Evolutionary conservation across 495 filamentous ascomycete species (phyloP), one percentile per base, ranked within the genome.

Genomic region (Tetracladium marchalianum): DNA sequence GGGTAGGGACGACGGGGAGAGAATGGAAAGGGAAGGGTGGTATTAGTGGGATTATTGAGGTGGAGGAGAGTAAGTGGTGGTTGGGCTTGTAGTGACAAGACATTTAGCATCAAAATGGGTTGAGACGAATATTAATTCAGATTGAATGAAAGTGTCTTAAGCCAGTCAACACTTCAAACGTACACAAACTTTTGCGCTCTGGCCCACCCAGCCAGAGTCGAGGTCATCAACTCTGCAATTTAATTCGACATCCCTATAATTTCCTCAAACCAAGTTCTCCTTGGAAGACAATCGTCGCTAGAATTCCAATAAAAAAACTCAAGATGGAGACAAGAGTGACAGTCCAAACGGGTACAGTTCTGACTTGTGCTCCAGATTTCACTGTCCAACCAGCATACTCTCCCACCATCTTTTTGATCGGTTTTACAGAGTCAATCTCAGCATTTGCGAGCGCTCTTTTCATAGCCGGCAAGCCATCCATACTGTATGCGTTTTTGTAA

Each of bases 401-500:
- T 1, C 70, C 69, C 0, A 73, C 65, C 63, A 72, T 70, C 52
- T 79, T 79, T 49, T 66, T 63, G 6, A 76, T 57, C 5, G 75
- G 75, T 24, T 51, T 58, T 18, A 79, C 62, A 1, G 56, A 52
- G 24, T 73, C 60, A 38, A 56, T 48, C 43, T 66, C 65, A 2
- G 57, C 68, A 12, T 63, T 65, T 40, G 56, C 57, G 16, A 65
- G 44, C 0, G 59, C 75, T 24, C 67, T 47, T 17, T 59, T 55
- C 61, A 79, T 65, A 0, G 67, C 73, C 0, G 74, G 74, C 0
- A 79, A 55, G 1, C 72, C 73, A 46, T 79, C 75, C 48, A 79
- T 66, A 43, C 66, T 71, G 48, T 60, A 67, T 1, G 71, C 58
- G 40, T 73, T 77, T 54, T 79, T 79, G 39, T 57, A 64, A 0